Evolutionary conservation across 495 filamentous ascomycete genomes (phyloP), one percentile per base, ranked within the genome.

Genomic region (Neurospora sp.): DNA sequence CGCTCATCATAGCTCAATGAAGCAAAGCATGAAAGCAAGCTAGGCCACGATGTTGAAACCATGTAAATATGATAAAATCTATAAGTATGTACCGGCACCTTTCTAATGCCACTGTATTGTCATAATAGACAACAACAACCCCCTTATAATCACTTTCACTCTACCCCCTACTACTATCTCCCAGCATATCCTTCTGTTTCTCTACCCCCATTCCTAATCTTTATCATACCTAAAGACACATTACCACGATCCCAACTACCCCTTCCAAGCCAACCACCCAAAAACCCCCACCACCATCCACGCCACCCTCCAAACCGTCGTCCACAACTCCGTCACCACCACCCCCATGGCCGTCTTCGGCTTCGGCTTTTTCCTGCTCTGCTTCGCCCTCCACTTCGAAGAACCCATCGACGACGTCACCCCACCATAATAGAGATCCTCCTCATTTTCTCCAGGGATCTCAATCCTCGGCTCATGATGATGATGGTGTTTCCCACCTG

Each of bases 281-380:
- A 81, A 86, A 45, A 84, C 80, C 35, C 76, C 42, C 41, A 83
- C 53, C 38, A 78, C 83, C 81, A 86, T 85, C 85, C 85, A 86
- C 37, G 71, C 78, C 0, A 83, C 81, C 44, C 85, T 71, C 78
- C 77, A 86, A 6, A 78, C 70, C 18, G 77, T 82, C 1, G 85
- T 85, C 85, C 83, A 86, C n/a, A 84, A 72, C 75, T 86, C 85
- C 8, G 76, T 78, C 0, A 76, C 39, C 8, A 83, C 78, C 5
- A 83, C 71, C 1, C 69, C 71, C 1, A 82, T 41, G 7, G 71
- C 71, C 9, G 78, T 77, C 59, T 73, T 70, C 35, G 72, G 41
- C 41, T 70, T 37, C 22, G 45, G n/a, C 5, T 68, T 69, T 68
- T 71, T 72, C 69, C 69, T 74, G 9, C 61, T 72, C n/a, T 59